Base-by-base conservation (phyloP, 306 rosid genomes). In the Prunus mume region DNA sequence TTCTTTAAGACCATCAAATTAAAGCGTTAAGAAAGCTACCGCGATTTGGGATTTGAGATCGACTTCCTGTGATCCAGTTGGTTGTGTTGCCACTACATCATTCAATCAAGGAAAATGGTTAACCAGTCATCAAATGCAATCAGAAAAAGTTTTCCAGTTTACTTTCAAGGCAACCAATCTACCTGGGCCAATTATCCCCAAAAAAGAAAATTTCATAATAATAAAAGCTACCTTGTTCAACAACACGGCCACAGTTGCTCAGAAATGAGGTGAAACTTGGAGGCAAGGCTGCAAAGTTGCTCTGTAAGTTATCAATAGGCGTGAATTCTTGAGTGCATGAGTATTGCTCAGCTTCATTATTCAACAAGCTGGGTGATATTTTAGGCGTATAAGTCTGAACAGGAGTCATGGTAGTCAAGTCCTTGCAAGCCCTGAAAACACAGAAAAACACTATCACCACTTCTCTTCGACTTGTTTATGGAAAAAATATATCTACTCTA, bases 251-350 rank as follows among this genome's bases (percentile, higher is more conserved):
- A 71, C 78, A 81, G 56, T 83, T 89, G 76, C 89, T 80, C 68
- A 94, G 77, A 51, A 94, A 83, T 74, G 96, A 69, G 78, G 91
- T 76, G 83, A 94, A 94, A 84, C 97, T 90, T 79, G 97, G 98
- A 71, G 96, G 98, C 77, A 94, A 89, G 72, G 88, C 84, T 47
- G 88, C 86, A 79, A 81, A 77, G 54, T 74, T 38, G 80, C 79
- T 80, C 65, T 86, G 89, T 41, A 81, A 71, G 41, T 85, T 80
- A 43, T 52, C 82, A 70, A 18, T 51, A 24, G 83, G 83, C 58
- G 58, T 7, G 38, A 46, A 78, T 75, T 80, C 82, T 74, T 69
- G 84, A 67, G 76, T 72, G 27, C 69, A 76, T n/a, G 87, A 69
- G 82, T 86, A 76, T 77, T 24, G 69, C 69, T 70, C 86, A 14